phyloP scores from a whole-genome alignment of 345 rosid genomes.

The Pistacia atlantica region DNA sequence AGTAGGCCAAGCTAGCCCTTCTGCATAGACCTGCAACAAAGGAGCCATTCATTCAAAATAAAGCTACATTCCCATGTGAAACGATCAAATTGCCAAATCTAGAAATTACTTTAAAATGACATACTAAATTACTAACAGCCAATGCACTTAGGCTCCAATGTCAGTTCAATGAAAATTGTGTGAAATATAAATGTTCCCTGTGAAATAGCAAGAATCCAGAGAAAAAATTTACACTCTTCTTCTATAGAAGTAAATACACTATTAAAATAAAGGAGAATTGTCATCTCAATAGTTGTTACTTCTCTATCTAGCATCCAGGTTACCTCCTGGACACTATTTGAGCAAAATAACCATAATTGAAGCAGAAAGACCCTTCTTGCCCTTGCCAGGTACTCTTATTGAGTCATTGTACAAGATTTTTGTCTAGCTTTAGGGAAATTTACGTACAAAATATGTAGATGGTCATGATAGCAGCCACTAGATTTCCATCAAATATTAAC shows the following conservation, averaged over 20 bases:
- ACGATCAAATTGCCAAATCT: background rate
- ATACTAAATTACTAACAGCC: background rate
- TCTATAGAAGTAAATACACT: background rate
- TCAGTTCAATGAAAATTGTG: background rate
- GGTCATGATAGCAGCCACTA: background rate
- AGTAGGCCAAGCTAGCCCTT: slow-evolving; percentile 99
- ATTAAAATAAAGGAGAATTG: background rate
- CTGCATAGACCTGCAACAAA: slow-evolving; percentile 86
- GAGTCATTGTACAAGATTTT: background rate
- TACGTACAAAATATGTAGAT: background rate
- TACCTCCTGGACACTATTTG: background rate
- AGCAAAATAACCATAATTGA: background rate
- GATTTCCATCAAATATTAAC: background rate
- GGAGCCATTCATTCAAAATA: background rate
- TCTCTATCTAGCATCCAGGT: background rate
- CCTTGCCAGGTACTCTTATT: background rate
- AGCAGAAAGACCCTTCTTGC: background rate
- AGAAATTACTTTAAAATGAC: background rate
- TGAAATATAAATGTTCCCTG: background rate
- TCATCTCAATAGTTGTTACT: background rate
- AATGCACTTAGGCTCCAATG: background rate
- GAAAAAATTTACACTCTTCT: background rate
- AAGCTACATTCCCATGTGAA: background rate
- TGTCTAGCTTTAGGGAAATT: background rate
- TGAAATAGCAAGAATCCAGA: background rate